Conservation (phyloP, 2,329 filamentous ascomycete species). For the Phialophora tarda region DNA sequence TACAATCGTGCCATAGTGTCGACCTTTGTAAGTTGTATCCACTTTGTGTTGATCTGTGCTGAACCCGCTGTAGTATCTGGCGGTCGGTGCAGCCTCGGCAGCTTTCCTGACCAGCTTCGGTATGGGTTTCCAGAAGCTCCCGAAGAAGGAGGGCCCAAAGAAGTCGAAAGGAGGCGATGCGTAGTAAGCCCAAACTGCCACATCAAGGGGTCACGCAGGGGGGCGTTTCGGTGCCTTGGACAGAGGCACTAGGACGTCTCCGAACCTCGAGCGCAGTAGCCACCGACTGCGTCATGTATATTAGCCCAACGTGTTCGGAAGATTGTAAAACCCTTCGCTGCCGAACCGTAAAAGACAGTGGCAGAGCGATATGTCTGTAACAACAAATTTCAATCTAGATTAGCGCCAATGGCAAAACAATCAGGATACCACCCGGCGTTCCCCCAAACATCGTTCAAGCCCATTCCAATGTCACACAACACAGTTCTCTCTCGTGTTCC, state of each 20-base stretch:
- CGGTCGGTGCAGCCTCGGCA: slow-evolving; percentile 7
- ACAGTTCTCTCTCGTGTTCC: background rate
- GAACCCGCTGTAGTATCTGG: slow-evolving; percentile 8
- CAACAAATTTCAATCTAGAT: background rate
- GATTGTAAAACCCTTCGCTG: background rate
- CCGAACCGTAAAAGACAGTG: background rate
- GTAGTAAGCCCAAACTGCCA: background rate
- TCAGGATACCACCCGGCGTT: background rate
- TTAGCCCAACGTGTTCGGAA: background rate
- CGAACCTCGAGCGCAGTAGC: background rate
- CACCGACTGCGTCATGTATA: background rate
- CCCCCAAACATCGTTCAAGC: background rate
- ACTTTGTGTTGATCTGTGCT: background rate
- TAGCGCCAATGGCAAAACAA: background rate
- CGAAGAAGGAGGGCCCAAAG: slow-evolving; percentile 3
- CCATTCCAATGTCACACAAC: slow-evolving; percentile 13
- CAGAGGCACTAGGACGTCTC: background rate
- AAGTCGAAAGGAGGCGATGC: background rate
- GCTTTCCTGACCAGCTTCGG: slow-evolving; percentile 17
- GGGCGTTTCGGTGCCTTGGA: background rate
- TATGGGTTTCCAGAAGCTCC: slow-evolving; percentile 15
- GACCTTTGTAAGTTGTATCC: slow-evolving; percentile 27
- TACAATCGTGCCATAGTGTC: slow-evolving; percentile 34
- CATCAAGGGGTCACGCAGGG: background rate
- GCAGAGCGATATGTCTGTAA: background rate